Base-by-base conservation (phyloP, 1,284 basidiomycete genomes). In the Rhodofomes roseus region DNA sequence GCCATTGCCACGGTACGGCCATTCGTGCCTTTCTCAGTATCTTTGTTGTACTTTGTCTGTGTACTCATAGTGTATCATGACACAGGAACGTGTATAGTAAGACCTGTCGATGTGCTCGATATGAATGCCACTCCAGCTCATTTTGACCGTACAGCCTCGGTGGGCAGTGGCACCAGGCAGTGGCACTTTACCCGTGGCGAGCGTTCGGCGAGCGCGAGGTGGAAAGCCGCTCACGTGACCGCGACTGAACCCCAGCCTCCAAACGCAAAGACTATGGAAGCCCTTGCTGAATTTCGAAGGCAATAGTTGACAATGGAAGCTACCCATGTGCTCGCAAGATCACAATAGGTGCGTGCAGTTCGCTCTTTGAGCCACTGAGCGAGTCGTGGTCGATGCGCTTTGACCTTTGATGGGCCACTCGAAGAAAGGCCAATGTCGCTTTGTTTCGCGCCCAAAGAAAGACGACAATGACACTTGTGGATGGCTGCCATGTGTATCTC, bases 371-470 rank as follows among this genome's bases (percentile, higher is more conserved):
- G 31, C 50, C 34, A 22, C 50, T 52, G 29, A n/a, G n/a, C 11
- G 20, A 20, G 5, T 52, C 50, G 50, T 52, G 50, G 50, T 22
- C 18, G 22, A 36, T 11, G 48, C 50, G 50, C 50, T 52, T 52
- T 52, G 50, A 37, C 50, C 50, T 52, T 50, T 50, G 46, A 50
- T 50, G 46, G 46, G 50, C 50, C 50, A 52, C 50, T 52, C 31
- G 25, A 31, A 50, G 25, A 18, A 52, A 14, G 18, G 50, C n/a
- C 50, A 14, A 34, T 52, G 1, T 12, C 31, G 50, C 50, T 36
- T 52, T 52, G 50, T 20, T 7, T 36, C 14, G 14, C 20, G 8
- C 31, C 50, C 50, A 37, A 36, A 52, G 29, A 23, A 25, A 23
- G 50, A 34, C 34, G 18, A 52, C 50, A 52, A 52, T 52, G 50